Base-by-base conservation (phyloP, 78 protist species). In the Dictyostelium citrinum region DNA sequence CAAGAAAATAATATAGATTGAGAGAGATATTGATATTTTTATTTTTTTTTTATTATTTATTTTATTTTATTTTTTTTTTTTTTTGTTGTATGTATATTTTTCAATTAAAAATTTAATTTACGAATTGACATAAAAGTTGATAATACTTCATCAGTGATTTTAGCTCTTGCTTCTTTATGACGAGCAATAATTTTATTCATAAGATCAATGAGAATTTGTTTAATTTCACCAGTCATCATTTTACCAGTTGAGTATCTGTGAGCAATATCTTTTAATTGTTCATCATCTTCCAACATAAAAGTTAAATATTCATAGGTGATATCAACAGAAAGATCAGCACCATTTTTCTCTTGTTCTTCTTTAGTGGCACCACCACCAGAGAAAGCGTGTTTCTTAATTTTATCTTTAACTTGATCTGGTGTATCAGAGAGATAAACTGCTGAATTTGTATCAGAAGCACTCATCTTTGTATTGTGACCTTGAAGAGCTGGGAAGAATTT, bases 401-500 rank as follows among this genome's bases (percentile, higher is more conserved):
- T 98, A 16, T 81, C 90, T 39, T 82, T 80, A 83, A 99, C 97
- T 82, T 97, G 83, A 55, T 99, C 84, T 16, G 97, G 97, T 1
- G 98, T 93, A 98, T 99, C 99, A 0, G 99, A 96, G 41, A 98
- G 77, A 85, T 93, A 99, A 41, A 99, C 97, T 41, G 99, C 96
- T 1, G 98, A 51, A 22, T 74, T 81, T 37, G 29, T 33, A 81
- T 81, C 96, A 0, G 99, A 96, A 1, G 99, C 98, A 41, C 96
- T 77, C 99, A 99, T 98, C 95, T 99, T 98, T 1, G 97, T 84
- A 64, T 90, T 67, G 51, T 77, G 77, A 33, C 98, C 99, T 72
- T 96, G 98, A 20, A 99, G 97, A 5, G 99, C 97, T 1, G 99
- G 99, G 96, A 99, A 97, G 96, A 99, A 99, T 74, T 92, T 96